phyloP scores from a whole-genome alignment of 1,284 basidiomycete species.

The Sphagnurus paluster region DNA sequence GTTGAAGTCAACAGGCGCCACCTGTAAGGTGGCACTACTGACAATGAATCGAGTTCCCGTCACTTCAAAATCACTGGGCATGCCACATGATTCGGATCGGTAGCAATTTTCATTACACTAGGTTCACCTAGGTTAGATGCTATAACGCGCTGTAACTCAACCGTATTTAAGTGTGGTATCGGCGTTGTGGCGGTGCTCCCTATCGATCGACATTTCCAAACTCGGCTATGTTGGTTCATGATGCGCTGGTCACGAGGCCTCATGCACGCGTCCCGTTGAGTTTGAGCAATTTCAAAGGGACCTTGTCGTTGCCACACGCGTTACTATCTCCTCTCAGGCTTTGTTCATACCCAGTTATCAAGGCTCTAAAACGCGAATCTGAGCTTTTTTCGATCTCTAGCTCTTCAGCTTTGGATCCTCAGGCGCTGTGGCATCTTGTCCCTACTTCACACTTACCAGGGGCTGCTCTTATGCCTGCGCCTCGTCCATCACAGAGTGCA shows the following conservation, averaged over 20 bases:
- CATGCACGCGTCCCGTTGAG: constrained; percentile 13
- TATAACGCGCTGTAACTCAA: too few species aligned
- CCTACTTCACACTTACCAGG: background rate
- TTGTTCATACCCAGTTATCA: constrained; percentile 1
- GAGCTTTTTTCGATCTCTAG: background rate
- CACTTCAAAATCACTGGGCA: too few species aligned
- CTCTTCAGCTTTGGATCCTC: background rate
- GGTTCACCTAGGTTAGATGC: too few species aligned
- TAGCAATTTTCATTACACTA: too few species aligned
- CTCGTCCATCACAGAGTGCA: constrained; percentile 53
- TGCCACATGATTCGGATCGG: too few species aligned
- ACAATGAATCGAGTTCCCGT: too few species aligned
- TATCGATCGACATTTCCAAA: constrained; percentile 8
- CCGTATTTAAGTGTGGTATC: background rate
- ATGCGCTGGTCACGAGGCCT: constrained; percentile 14
- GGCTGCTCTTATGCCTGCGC: constrained; percentile 25
- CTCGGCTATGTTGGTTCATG: constrained; percentile 14
- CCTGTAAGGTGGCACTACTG: too few species aligned
- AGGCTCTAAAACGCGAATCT: constrained; percentile 7
- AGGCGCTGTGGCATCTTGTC: too few species aligned
- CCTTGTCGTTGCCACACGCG: constrained; percentile 15
- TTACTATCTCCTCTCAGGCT: constrained; percentile 5
- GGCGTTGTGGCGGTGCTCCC: background rate
- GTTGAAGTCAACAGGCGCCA: too few species aligned
- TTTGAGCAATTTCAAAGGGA: too few species aligned